Conservation (phyloP, 2,329 filamentous ascomycete genomes). For the Byssoonygena ceratinophila region DNA sequence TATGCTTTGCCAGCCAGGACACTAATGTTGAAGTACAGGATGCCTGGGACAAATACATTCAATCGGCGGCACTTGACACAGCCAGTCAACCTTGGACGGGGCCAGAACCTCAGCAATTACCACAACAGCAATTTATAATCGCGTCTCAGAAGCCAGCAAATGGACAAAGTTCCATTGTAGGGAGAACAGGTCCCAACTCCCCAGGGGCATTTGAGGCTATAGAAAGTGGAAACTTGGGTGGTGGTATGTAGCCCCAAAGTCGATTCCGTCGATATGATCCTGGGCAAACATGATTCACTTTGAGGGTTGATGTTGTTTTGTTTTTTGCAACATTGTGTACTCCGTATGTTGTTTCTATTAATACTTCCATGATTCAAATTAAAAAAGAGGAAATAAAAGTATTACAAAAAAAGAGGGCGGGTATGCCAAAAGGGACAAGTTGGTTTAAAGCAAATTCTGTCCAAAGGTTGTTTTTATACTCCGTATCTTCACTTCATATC, state of each 20-base stretch:
- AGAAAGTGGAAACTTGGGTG: neutral
- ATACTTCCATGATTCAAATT: too few species aligned
- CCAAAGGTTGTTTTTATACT: too few species aligned
- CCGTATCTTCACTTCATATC: too few species aligned
- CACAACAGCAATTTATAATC: neutral
- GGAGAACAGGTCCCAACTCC: neutral
- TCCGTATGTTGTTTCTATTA: too few species aligned
- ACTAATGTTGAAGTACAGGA: conserved; percentile 37
- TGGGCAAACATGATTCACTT: neutral
- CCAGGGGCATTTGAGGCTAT: neutral
- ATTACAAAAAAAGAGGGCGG: too few species aligned
- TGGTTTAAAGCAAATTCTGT: too few species aligned
- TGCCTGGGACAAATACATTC: conserved; percentile 59
- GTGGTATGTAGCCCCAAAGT: neutral
- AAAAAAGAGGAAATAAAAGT: too few species aligned
- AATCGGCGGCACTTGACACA: conserved; percentile 43
- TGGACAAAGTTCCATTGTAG: neutral
- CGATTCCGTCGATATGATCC: neutral
- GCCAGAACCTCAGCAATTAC: conserved; percentile 24
- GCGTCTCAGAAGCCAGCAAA: neutral
- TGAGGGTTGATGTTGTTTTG: neutral
- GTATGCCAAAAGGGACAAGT: too few species aligned
- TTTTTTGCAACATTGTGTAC: neutral
- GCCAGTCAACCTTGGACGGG: conserved; percentile 32
- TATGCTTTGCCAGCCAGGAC: neutral